phyloP scores from a whole-genome alignment of 2,329 filamentous ascomycete species.

The Penicillium sp. region DNA sequence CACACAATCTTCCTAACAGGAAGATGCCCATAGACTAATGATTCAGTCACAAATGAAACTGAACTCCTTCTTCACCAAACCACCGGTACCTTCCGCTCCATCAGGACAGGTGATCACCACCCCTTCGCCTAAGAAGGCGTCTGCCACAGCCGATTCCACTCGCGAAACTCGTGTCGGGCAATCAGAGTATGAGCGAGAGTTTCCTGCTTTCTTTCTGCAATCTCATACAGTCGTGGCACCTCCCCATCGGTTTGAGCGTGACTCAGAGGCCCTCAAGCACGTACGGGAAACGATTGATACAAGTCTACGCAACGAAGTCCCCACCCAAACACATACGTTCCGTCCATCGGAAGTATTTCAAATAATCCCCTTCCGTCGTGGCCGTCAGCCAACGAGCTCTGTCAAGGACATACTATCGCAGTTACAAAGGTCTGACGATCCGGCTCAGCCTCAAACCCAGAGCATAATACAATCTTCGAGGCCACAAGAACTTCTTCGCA shows the following conservation, averaged over 20 bases:
- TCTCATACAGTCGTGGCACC: slow-evolving; percentile 70
- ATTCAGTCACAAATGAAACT: slow-evolving; percentile 51
- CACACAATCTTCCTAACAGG: neutral
- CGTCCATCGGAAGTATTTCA: slow-evolving; percentile 39
- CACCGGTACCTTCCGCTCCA: slow-evolving; percentile 31
- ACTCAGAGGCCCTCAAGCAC: slow-evolving; percentile 58
- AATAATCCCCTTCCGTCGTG: slow-evolving; percentile 40
- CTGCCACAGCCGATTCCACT: slow-evolving; percentile 9
- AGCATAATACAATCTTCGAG: slow-evolving; percentile 27
- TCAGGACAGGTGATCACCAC: slow-evolving; percentile 18
- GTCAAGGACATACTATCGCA: slow-evolving; percentile 64
- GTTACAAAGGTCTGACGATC: slow-evolving; percentile 44
- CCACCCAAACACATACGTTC: slow-evolving; percentile 23
- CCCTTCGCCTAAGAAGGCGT: slow-evolving; percentile 32
- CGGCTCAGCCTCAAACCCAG: slow-evolving; percentile 33
- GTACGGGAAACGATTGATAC: slow-evolving; percentile 52
- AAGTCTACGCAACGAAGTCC: slow-evolving; percentile 24
- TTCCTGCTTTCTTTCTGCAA: slow-evolving; percentile 79
- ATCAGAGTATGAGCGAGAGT: slow-evolving; percentile 66
- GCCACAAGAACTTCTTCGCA: slow-evolving; percentile 45
- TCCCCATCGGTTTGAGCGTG: slow-evolving; percentile 54
- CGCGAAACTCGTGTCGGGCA: slow-evolving; percentile 22
- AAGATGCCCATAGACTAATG: slow-evolving; percentile 15
- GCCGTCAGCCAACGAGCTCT: slow-evolving; percentile 34
- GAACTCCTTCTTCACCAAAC: slow-evolving; percentile 52